A percentile compares a stretch with the other conserved stretches of the same genome.
These are phyloP conservation scores for Pichia cabralensis DNA, from an alignment of 805 yeast species.

Conservation along the genomic window DNA sequence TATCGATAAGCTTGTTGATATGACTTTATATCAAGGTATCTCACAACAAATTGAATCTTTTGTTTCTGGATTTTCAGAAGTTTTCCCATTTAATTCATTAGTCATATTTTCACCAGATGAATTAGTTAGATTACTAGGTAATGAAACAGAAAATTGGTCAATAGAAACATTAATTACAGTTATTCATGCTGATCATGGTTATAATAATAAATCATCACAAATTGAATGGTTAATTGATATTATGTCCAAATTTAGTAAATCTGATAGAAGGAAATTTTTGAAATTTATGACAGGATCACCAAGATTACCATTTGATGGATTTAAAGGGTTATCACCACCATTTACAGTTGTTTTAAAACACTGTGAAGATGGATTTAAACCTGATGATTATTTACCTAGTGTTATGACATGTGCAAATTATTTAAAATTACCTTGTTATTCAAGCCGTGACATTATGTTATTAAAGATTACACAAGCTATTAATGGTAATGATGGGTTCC, in stretches of 20 bases:
- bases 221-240: slow-evolving; percentile 53
- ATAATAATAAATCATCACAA: slow-evolving; percentile 54
- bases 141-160: slow-evolving; percentile 82
- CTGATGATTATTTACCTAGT: slow-evolving; percentile 84
- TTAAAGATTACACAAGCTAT: slow-evolving; percentile 59
- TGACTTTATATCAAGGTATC: slow-evolving; percentile 55
- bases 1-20: slow-evolving; percentile 45
- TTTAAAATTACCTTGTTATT: slow-evolving; percentile 78
- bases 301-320: slow-evolving; percentile 88
- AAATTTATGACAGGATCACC: slow-evolving; percentile 94
- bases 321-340: slow-evolving; percentile 69
- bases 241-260: slow-evolving; percentile 41
- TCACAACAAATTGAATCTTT: slow-evolving; percentile 56
- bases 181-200: slow-evolving; percentile 86
- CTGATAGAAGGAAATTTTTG: slow-evolving; percentile 61
- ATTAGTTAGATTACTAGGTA: slow-evolving; percentile 61
- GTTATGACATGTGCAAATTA: slow-evolving; percentile 99
- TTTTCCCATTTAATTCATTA: slow-evolving; percentile 70
- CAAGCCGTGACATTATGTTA: slow-evolving; percentile 49
- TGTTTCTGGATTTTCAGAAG: slow-evolving; percentile 70
- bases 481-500: slow-evolving; percentile 77
- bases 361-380: slow-evolving; percentile 55
- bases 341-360: slow-evolving; percentile 81
- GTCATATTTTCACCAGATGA: slow-evolving; percentile 68
- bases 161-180: slow-evolving; percentile 45